Conservation (phyloP, 805 yeast genomes). For the Clavispora phyllophila region DNA sequence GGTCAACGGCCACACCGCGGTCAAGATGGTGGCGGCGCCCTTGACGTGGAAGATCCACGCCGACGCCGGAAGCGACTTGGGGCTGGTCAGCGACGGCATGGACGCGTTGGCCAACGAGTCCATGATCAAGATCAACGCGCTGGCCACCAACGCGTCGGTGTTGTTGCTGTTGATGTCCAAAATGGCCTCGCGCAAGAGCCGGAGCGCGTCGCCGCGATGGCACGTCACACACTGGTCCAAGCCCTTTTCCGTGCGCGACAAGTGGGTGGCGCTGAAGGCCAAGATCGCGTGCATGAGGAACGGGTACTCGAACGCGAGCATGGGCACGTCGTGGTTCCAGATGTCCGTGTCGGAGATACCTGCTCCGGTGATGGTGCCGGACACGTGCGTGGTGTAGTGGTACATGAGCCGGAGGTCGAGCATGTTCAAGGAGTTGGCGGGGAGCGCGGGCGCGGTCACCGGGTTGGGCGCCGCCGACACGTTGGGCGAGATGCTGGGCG, state of each 20-base stretch:
- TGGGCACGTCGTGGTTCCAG: constrained; percentile 86
- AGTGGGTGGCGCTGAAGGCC: constrained; percentile 89
- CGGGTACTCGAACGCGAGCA: constrained; percentile 81
- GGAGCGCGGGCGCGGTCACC: neutral
- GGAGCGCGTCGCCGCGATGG: constrained; percentile 83
- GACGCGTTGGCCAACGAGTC: constrained; percentile 92
- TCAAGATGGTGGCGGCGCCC: constrained; percentile 92
- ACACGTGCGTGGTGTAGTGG: constrained; percentile 80
- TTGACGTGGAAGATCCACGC: constrained; percentile 97
- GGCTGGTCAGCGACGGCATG: constrained; percentile 43
- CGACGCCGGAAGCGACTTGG: constrained; percentile 74
- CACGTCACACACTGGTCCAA: constrained; percentile 76
- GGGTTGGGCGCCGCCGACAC: constrained; percentile 1
- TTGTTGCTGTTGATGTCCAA: constrained; percentile 76
- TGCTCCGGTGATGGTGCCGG: constrained; percentile 83
- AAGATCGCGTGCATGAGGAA: constrained; percentile 88
- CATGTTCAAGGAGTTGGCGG: constrained; percentile 44
- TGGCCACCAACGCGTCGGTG: constrained; percentile 90
- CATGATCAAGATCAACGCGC: constrained; percentile 84
- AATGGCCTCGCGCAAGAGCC: constrained; percentile 79
- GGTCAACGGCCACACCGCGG: constrained; percentile 90
- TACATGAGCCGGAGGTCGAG: constrained; percentile 78
- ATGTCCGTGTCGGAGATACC: constrained; percentile 82
- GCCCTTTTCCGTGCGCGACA: constrained; percentile 70
- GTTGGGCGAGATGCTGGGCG: constrained; percentile 2